Evolutionary conservation across 1,284 basidiomycete genomes (phyloP), one percentile per base, ranked within the genome.

Genomic region (Ganoderma leucocontextum): DNA sequence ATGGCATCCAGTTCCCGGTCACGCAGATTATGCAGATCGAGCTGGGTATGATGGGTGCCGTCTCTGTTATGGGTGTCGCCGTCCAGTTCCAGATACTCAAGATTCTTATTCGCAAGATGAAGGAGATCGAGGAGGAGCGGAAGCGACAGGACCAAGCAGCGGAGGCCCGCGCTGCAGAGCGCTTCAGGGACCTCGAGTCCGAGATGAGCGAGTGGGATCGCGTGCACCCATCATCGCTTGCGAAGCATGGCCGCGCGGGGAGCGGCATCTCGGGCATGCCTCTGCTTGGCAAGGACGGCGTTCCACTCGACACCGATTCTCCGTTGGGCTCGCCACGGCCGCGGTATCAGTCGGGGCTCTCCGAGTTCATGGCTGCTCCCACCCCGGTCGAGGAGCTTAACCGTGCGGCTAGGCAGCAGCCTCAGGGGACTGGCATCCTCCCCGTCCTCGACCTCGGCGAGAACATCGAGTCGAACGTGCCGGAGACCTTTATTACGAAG

Each of bases 11-110:
- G 62, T 97, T 95, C 75, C 94, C 94, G 12, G 89, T 97, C 65
- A 89, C 92, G 4, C 95, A 96, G 77, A 91, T 91, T 9, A 98
- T 97, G 94, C 87, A 95, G 78, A 96, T 98, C 73, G 96, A 98
- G 78, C 87, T 99, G 36, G 96, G 96, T 53, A 88, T 98, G 69
- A 89, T 94, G 68, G 93, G 84, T 63, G 91, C 95, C 2, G 86
- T 94, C 22, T 87, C 94, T 6, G 84, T 97, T 47, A 94, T 95
- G 89, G 95, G 95, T 61, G 88, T 91, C 22, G 95, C 96, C 3
- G 93, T 98, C 58, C 97, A 99, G 81, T 87, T 97, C 77, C 92
- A 94, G 65, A 88, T 97, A 69, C 87, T 97, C 69, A 87, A 88
- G 68, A 85, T 94, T 52, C 89, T 97, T 33, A 90, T 94, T 75